Percentiles rank a stretch among this genome's conserved stretches.
Conservation (phyloP, 2,329 filamentous ascomycete genomes). For the Trichoderma sp. region DNA sequence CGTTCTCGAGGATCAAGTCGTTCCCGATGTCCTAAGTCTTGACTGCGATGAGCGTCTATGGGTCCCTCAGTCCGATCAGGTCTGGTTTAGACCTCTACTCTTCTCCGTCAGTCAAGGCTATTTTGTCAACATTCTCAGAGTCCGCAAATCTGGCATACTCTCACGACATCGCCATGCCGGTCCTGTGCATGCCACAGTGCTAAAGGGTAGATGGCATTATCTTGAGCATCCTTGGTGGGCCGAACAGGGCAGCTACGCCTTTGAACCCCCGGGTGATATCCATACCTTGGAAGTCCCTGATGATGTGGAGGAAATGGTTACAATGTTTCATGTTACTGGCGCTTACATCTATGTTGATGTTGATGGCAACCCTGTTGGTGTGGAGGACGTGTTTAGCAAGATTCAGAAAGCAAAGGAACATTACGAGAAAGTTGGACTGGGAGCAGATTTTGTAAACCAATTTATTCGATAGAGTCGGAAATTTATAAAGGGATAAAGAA, state of each 20-base stretch:
- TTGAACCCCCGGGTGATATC: neutral
- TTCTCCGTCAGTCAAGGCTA: neutral
- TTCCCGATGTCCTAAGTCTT: neutral
- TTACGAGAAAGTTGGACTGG: neutral
- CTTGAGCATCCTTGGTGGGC: neutral
- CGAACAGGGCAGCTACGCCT: neutral
- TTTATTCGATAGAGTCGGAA: neutral
- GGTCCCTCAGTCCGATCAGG: neutral
- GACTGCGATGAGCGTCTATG: neutral
- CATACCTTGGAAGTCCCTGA: neutral
- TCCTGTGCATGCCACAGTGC: neutral
- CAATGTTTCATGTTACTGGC: slow-evolving; percentile 1
- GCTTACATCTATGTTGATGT: neutral
- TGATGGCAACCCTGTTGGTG: neutral
- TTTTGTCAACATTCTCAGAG: neutral
- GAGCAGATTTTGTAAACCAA: neutral
- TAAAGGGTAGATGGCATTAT: neutral
- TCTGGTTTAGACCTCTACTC: neutral
- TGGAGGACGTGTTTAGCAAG: neutral
- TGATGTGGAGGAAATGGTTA: neutral
- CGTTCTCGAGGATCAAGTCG: neutral
- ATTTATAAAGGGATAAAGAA: neutral
- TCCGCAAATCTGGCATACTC: neutral
- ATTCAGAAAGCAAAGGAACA: neutral
- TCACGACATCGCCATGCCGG: neutral